Base-by-base conservation (phyloP, 2,329 filamentous ascomycete species). In the Graphium sp. region DNA sequence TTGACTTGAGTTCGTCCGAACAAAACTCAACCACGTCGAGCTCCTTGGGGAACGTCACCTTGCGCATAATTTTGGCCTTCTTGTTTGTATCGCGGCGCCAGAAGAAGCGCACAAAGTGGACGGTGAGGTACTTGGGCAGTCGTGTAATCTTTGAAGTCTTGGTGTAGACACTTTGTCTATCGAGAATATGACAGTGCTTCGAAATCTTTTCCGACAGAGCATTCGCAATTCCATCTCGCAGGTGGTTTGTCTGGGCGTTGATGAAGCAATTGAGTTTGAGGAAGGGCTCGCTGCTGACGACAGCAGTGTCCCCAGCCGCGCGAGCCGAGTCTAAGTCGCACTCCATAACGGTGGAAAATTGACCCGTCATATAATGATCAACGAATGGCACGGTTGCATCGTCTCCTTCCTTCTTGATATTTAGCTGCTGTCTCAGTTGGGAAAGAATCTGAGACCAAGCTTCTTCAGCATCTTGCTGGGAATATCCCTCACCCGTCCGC, bases 51-150 rank as follows among this genome's bases (percentile, higher is more conserved):
- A 98, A 98, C 0, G 83, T 87, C 32, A 98, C 89, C 56, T 95
- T 98, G 48, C 85, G 81, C 81, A 98, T 87, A 42, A 98, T 98
- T 66, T 98, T 98, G 39, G 87, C 85, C 64, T 98, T 98, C 62
- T 95, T 95, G 53, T 91, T 78, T 4, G 82, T 84, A 40, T 92
- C 83, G 26, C 78, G 74, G 47, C 92, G 87, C 89, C 89, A 98
- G 60, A 87, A 94, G 58, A 98, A 98, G 38, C 89, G 82, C 32
- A 98, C 81, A 49, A 98, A 93, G 53, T 98, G 89, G 4, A 98
- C 82, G 0, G 89, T 89, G 24, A 98, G 66, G 49, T 98, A 94
- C 52, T 93, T 92, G 12, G 89, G 89, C 27, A 94, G 61, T 13
- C 87, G 76, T 8, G 85, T 72, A 41, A 98, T 91, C 46, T 76